A percentile compares a stretch with the other conserved stretches of the same genome.
These are phyloP conservation scores for Sphaerulina vaccinii DNA, from an alignment of 2,329 filamentous ascomycete genomes.

Conservation along the genomic window DNA sequence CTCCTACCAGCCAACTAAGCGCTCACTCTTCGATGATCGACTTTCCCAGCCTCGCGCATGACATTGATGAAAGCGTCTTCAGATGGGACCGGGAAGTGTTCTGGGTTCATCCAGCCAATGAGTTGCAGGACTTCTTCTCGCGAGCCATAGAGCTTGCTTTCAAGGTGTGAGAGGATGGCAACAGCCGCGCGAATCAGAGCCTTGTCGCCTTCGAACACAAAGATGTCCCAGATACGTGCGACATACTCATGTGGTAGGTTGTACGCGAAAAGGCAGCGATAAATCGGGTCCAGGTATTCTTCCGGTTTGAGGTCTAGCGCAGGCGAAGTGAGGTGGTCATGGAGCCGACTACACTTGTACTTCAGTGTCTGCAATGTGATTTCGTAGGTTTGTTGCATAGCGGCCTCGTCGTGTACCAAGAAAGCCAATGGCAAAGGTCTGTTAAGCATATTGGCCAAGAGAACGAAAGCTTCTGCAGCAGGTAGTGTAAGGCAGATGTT, in stretches of 20 bases:
- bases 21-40: conserved; percentile 25
- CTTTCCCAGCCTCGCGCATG: conserved; percentile 41
- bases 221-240: conserved; percentile 75
- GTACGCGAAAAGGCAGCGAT: conserved; percentile 36
- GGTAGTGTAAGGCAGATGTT: conserved; percentile 70
- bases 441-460: conserved; percentile 75
- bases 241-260: conserved; percentile 47
- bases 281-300: conserved; percentile 38
- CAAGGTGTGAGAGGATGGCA: conserved; percentile 58
- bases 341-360: conserved; percentile 63
- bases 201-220: conserved; percentile 76
- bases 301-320: conserved; percentile 37
- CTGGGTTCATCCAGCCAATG: conserved; percentile 43
- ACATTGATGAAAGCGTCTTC: conserved; percentile 43
- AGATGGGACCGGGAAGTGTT: conserved; percentile 35
- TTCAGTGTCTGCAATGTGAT: conserved; percentile 66
- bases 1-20: conserved; percentile 3
- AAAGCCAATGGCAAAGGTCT: conserved; percentile 73
- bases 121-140: conserved; percentile 45
- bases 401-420: conserved; percentile 67
- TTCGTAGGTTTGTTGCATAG: conserved; percentile 67
- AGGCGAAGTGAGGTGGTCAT: conserved; percentile 59
- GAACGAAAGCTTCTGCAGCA: conserved; percentile 64
- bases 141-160: conserved; percentile 51
- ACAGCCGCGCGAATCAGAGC: conserved; percentile 70